Base-by-base conservation (phyloP, 805 yeast species). In the Starmera dryadoides region DNA sequence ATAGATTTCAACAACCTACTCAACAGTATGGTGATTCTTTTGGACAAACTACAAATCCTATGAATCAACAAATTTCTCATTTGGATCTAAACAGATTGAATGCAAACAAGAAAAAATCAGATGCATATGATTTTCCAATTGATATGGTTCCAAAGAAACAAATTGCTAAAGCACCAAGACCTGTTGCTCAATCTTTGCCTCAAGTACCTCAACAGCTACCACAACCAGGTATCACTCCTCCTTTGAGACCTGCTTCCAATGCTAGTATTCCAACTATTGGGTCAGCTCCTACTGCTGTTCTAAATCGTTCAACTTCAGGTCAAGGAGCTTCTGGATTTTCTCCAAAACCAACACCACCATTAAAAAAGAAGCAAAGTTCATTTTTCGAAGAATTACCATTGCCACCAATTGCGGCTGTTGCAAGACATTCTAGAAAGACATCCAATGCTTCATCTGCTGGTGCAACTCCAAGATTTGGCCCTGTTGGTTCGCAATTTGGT, bases 81-180 rank as follows among this genome's bases (percentile, higher is more conserved):
- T 34, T 58, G 20, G 59, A 51, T 18, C 36, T 57, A 12, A 37
- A 49, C 40, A 63, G 65, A 35, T 52, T 76, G 15, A 66, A 64
- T 38, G 60, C 58, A n/a, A 64, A 64, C 30, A 79, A 79, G 56
- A 71, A 73, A 49, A 79, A 77, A 53, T 73, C 80, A n/a, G 86
- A 81, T 60, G 87, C 88, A 0, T 83, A 81, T 49, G 93, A 83
- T 52, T 81, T 83, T 50, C 91, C 91, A 1, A 61, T 66, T 17
- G 76, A 68, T 34, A 54, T 83, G 33, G 59, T 81, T 11, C 60
- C 70, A 2, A 65, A 62, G 18, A 65, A 51, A 50, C 45, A 40
- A 43, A 28, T 28, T 19, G 30, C 28, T 15, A 39, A 17, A 34
- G 37, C 44, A 31, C 36, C 30, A 34, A 30, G 35, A 7, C 33